Evolutionary conservation across 331 rosid genomes (phyloP), one percentile per base, ranked within the genome.

Genomic region (Prunus yedoensis): DNA sequence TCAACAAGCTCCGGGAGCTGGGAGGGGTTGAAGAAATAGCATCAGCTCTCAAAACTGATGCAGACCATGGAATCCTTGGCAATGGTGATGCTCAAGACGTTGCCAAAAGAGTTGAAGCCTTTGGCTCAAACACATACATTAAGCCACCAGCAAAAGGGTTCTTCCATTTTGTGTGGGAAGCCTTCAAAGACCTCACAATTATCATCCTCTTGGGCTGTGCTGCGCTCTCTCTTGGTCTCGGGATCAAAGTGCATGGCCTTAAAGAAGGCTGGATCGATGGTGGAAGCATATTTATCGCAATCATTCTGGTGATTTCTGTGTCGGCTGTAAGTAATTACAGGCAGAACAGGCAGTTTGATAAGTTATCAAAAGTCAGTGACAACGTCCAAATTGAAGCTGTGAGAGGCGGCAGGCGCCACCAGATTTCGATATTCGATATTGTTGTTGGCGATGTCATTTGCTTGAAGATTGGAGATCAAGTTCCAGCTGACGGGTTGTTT

Each of bases 261-360:
- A 71, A 86, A 23, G 86, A 81, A 46, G 86, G 86, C 1, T 85
- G 83, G 88, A 75, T 75, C 5, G 84, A 82, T 5, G 86, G 88
- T 0, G 86, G 80, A 49, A 85, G 88, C 78, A 82, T 85, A 6
- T 78, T 83, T 23, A 8, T 83, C 10, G 87, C 83, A 3, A 68
- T 86, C 13, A 50, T 86, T 47, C 62, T 86, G 13, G 77, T 81
- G 4, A 53, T 83, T 41, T 68, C 47, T 6, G 58, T 83, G 0
- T 77, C 80, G 4, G 35, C 84, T 15, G 17, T 54, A 1, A 81
- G 83, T 12, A 67, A 78, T 4, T 53, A 49, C 50, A 81, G 68
- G 35, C 88, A 78, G 74, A 71, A 17, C 59, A 75, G 62, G 47
- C 81, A 78, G 10, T 70, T 81, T 8, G 67, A 75, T 17, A 75